Percentiles rank a stretch among this genome's conserved stretches.
Evolutionary conservation across 1,139 yeast species (phyloP).

Genomic region (Ogataea hybrid): DNA sequence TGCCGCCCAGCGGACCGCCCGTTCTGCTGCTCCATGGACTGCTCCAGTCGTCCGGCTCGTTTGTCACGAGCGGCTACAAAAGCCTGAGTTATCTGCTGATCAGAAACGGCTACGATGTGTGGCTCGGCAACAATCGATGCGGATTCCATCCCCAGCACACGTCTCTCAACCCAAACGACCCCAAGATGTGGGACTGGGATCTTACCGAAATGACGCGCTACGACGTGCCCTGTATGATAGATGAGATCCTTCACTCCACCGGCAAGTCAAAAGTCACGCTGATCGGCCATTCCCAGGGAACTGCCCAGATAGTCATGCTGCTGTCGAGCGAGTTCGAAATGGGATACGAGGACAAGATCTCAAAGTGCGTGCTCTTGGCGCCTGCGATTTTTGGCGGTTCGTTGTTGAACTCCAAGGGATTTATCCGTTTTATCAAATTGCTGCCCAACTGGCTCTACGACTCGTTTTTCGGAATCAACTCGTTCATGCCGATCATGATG

Average conservation of each 20-base stretch:
- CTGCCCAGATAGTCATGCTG: constrained; percentile 75
- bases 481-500: too few species aligned
- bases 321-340: constrained; percentile 43
- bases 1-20: constrained; percentile 44
- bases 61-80: constrained; percentile 70
- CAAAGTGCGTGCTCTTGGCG: too few species aligned
- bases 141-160: constrained; percentile 73
- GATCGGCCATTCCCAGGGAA: constrained; percentile 91
- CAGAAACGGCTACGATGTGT: constrained; percentile 74
- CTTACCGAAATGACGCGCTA: constrained; percentile 71
- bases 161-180: constrained; percentile 43
- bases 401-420: too few species aligned
- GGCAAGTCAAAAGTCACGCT: constrained; percentile 48
- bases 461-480: too few species aligned
- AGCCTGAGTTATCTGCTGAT: constrained; percentile 68
- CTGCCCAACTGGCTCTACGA: too few species aligned
- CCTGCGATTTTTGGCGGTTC: too few species aligned
- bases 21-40: constrained; percentile 81
- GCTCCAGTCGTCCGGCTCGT: constrained; percentile 83
- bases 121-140: constrained; percentile 92
- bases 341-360: constrained; percentile 36
- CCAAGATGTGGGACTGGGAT: constrained; percentile 83
- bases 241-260: constrained; percentile 50
- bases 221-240: constrained; percentile 74
- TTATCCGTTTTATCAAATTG: too few species aligned